Conservation (phyloP, 1,284 basidiomycete genomes). For the Tetrapyrgos nigripes region DNA sequence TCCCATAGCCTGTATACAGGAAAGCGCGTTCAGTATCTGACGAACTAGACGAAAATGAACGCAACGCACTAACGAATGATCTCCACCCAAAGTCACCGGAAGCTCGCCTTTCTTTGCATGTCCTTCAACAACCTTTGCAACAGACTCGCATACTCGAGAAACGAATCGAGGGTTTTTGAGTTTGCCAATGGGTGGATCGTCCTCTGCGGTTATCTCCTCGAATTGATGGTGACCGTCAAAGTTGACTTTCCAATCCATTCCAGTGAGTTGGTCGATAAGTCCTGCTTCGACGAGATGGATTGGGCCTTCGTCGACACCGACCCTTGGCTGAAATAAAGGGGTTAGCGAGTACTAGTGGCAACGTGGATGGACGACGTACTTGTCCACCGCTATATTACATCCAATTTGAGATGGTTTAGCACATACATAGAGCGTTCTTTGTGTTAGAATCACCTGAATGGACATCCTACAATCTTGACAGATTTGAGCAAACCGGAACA, state of each 20-base stretch:
- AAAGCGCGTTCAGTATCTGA: too few species aligned
- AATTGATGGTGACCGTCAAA: conserved; percentile 93
- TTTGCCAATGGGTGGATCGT: conserved; percentile 85
- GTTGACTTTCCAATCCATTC: conserved; percentile 88
- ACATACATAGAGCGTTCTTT: not conserved
- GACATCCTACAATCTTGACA: conserved; percentile 72
- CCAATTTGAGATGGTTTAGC: too few species aligned
- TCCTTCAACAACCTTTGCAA: conserved; percentile 78
- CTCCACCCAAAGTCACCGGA: conserved; percentile 94
- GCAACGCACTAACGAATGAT: conserved; percentile 85
- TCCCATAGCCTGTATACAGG: conserved; percentile 80
- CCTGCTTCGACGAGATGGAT: conserved; percentile 89
- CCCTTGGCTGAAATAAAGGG: conserved; percentile 54
- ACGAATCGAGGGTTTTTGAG: conserved; percentile 91
- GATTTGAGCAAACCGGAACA: not conserved
- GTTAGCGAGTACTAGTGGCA: not conserved
- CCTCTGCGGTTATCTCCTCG: conserved; percentile 67
- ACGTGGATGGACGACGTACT: conserved; percentile 40
- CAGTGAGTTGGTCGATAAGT: conserved; percentile 76
- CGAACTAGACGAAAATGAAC: not conserved
- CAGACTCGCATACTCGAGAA: conserved; percentile 81
- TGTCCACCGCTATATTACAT: conserved; percentile 55
- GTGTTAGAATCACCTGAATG: conserved; percentile 65
- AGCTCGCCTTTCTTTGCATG: conserved; percentile 84
- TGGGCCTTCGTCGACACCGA: conserved; percentile 92